A percentile compares a stretch with the other conserved stretches of the same genome.
These are phyloP conservation scores for Rossbeevera mucosa DNA, from an alignment of 768 basidiomycete species.

Conservation along the genomic window DNA sequence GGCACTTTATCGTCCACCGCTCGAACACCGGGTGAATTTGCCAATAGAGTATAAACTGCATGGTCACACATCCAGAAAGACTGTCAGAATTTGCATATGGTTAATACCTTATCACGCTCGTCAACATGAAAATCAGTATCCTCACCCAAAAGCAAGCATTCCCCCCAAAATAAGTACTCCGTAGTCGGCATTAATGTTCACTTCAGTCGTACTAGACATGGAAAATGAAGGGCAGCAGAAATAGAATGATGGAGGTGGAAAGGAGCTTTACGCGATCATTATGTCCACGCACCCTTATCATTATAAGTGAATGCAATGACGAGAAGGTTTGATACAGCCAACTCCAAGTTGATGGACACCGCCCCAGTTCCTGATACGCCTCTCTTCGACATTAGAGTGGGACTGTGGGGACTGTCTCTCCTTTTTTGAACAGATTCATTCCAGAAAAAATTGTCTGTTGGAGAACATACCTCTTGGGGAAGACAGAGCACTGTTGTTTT, in stretches of 20 bases:
- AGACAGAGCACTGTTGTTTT: not conserved
- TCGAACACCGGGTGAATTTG: conserved; percentile 13
- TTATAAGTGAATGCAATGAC: conserved; percentile 4
- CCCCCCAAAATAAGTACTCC: conserved; percentile 22
- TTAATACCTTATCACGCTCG: not conserved
- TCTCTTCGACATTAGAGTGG: not conserved
- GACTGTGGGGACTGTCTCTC: not conserved
- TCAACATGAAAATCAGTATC: not conserved
- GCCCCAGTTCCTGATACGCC: not conserved
- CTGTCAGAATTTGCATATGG: conserved; percentile 3
- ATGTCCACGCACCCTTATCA: not conserved
- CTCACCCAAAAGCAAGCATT: conserved; percentile 20
- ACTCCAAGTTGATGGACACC: not conserved
- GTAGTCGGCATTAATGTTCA: conserved; percentile 7
- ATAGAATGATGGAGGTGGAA: not conserved
- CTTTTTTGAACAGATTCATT: not conserved
- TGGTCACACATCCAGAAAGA: conserved; percentile 24
- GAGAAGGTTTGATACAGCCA: not conserved
- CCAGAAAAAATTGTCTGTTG: not conserved
- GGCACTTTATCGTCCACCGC: conserved; percentile 11
- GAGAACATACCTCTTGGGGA: not conserved
- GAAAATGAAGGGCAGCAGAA: not conserved
- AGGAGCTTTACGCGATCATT: not conserved
- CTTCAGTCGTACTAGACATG: conserved; percentile 1
- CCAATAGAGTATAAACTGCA: conserved; percentile 27